Percentiles rank a stretch among this genome's conserved stretches.
These are phyloP conservation scores for Vanderwaltozyma polyspora DNA, from an alignment of 805 yeast species.

Conservation along the genomic window DNA sequence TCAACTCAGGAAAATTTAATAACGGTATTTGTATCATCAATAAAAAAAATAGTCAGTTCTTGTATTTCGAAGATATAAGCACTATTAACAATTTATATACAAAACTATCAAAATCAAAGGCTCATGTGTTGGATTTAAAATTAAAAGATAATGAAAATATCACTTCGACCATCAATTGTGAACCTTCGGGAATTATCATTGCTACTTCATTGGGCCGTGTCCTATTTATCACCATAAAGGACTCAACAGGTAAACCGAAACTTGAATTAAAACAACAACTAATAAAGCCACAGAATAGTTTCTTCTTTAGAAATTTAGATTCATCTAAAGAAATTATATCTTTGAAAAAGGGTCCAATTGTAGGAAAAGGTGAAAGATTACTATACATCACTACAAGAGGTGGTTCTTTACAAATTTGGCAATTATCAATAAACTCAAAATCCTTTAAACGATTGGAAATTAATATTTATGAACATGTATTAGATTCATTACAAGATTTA, in stretches of 20 bases:
- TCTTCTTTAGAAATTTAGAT: conserved; percentile 23
- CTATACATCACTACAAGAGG: conserved; percentile 31
- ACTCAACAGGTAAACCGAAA: conserved; percentile 52
- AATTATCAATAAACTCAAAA: conserved; percentile 35
- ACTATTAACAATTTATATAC: conserved; percentile 22
- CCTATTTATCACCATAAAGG: conserved; percentile 50
- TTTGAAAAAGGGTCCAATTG: conserved; percentile 41
- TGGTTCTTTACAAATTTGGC: conserved; percentile 41
- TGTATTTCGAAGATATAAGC: conserved; percentile 65
- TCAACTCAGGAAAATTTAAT: neutral
- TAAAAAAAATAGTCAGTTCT: conserved; percentile 44
- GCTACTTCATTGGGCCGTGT: conserved; percentile 64
- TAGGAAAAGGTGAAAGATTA: conserved; percentile 40
- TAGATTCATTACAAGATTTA: conserved; percentile 32
- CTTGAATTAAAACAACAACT: conserved; percentile 19
- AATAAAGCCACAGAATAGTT: conserved; percentile 27
- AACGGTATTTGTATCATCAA: conserved; percentile 69
- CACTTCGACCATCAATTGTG: conserved; percentile 45
- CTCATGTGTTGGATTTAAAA: conserved; percentile 16
- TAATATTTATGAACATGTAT: conserved; percentile 27
- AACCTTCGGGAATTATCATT: conserved; percentile 63
- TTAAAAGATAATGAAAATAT: conserved; percentile 37
- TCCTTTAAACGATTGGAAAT: conserved; percentile 30
- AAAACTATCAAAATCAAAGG: conserved; percentile 19
- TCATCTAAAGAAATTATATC: conserved; percentile 39